Evolutionary conservation across 2,329 filamentous ascomycete genomes (phyloP).

Genomic region (Coniochaeta prunicola): DNA sequence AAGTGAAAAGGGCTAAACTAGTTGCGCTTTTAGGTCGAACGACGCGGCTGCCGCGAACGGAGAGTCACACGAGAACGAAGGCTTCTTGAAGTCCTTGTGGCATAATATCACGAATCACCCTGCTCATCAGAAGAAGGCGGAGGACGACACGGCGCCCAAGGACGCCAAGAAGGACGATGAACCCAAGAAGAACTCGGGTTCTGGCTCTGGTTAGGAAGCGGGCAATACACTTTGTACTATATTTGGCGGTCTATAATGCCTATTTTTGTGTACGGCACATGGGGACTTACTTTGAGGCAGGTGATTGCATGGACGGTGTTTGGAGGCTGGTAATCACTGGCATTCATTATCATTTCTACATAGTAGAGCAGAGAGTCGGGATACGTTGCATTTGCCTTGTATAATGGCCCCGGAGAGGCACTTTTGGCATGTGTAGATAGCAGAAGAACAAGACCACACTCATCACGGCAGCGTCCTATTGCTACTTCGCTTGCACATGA

Average conservation of each 20-base stretch:
- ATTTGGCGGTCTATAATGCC: not conserved
- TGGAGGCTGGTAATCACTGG: not conserved
- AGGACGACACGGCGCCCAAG: conserved; percentile 15
- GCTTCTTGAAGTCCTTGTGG: conserved; percentile 90
- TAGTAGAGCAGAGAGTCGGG: not conserved
- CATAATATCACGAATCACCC: conserved; percentile 80
- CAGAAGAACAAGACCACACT: conserved; percentile 2
- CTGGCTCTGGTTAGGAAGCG: conserved; percentile 19
- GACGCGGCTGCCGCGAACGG: conserved; percentile 19
- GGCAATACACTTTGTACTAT: conserved; percentile 1
- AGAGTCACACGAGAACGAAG: conserved; percentile 67
- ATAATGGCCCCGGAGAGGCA: not conserved
- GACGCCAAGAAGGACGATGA: conserved; percentile 13
- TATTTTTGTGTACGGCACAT: not conserved
- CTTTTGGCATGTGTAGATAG: not conserved
- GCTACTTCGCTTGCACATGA: not conserved
- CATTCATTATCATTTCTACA: not conserved
- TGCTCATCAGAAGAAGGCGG: conserved; percentile 36
- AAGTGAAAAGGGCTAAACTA: not conserved
- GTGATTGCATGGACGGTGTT: conserved; percentile 2
- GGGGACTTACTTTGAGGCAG: not conserved
- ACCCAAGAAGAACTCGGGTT: conserved; percentile 24
- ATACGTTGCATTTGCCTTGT: not conserved
- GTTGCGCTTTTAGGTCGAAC: conserved; percentile 4
- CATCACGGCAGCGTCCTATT: not conserved